phyloP scores from a whole-genome alignment of 192 early-diverging fungal genomes.

The Geranomyces michiganensis region DNA sequence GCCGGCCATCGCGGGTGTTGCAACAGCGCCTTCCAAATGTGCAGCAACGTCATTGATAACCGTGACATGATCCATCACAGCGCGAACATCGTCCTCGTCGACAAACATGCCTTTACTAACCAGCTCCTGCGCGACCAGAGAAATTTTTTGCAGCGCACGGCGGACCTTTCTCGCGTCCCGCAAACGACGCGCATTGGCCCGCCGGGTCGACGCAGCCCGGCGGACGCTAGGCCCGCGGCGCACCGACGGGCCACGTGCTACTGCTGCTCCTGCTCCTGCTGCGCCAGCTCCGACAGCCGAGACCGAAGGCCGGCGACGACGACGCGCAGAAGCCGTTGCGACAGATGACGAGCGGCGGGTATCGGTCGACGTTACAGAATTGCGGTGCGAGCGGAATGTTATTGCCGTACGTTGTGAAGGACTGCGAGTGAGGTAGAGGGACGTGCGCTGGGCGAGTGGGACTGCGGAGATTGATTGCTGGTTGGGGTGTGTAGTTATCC shows the following conservation, averaged over 20 bases:
- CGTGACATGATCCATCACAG: not conserved
- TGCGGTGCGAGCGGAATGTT: slow-evolving; percentile 2
- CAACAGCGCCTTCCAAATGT: not conserved
- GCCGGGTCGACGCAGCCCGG: not conserved
- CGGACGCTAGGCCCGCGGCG: not conserved
- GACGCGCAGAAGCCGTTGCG: not conserved
- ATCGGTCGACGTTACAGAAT: not conserved
- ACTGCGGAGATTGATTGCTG: not conserved
- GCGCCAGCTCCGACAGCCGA: not conserved
- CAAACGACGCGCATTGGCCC: not conserved
- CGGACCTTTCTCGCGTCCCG: slow-evolving; percentile 3
- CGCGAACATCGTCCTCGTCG: not conserved
- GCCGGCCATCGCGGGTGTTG: too few relatives aligned
- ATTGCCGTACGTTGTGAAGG: slow-evolving; percentile 4
- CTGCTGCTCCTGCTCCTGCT: not conserved
- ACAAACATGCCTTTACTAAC: slow-evolving; percentile 6
- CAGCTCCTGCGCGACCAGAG: not conserved
- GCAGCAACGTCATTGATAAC: not conserved
- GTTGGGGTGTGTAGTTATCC: not conserved
- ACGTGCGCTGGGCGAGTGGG: not conserved
- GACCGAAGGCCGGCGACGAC: not conserved
- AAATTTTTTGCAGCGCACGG: not conserved
- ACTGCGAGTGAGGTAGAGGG: slow-evolving; percentile 2
- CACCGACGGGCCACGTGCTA: not conserved
- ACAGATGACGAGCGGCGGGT: not conserved